Base-by-base conservation (phyloP, 352 stramenopile species). In the Pythium insidiosum region DNA sequence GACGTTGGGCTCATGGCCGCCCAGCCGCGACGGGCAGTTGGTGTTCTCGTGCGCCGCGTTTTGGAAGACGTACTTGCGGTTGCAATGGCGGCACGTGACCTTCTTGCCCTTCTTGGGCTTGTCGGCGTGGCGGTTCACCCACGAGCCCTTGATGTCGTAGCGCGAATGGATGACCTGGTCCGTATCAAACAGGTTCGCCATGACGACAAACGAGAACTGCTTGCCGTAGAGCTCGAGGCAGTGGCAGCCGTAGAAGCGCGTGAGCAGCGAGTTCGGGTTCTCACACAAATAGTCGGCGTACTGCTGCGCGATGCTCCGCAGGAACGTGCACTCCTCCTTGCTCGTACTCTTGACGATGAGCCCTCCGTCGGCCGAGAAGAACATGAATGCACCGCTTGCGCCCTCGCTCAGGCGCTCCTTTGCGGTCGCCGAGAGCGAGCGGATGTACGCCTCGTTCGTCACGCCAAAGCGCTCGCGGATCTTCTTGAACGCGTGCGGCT, bases 291-390 rank as follows among this genome's bases (percentile, higher is more conserved):
- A 94, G 20, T 90, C 66, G 13, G 74, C 75, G 45, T 96, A 97
- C 45, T 90, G 56, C 26, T 90, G 69, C 16, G 88, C 74, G 38
- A 97, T 96, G 24, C 53, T 78, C 18, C 84, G 83, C 39, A 97
- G 42, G 45, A 92, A 92, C 13, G 73, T 75, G 19, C 73, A 87
- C 61, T 97, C 88, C 43, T 92, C 71, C 47, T 86, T 78, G 53
- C 71, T 91, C 22, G 79, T 94, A 65, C 78, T 95, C 63, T 97
- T 97, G 39, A 96, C 84, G 25, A 97, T 94, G 15, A 95, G 61
- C 47, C 75, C 81, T 5, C 77, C 75, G 56, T 96, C 84, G 22
- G 72, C 75, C 5, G 81, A 94, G 48, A 88, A 95, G 55, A 96
- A 97, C 78, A 97, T 94, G 56, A 96, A 97, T 6, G 82, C 86